These are phyloP conservation scores for Venturiaceae sp. DNA, from an alignment of 2,329 filamentous ascomycete genomes.

Conservation along the genomic window DNA sequence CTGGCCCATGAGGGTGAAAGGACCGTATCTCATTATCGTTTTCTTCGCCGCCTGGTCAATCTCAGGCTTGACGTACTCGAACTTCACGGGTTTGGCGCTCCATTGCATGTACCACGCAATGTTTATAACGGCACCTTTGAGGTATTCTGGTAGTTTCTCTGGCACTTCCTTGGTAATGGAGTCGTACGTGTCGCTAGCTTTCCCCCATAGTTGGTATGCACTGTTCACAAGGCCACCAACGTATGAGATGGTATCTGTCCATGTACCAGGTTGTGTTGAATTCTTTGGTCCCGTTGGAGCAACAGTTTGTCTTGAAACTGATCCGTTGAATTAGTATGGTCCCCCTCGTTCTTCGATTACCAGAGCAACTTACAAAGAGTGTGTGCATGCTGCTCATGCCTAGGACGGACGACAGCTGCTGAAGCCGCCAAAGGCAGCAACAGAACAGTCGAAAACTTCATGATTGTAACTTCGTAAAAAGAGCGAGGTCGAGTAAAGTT, in stretches of 20 bases:
- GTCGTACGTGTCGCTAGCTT: neutral
- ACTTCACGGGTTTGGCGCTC: neutral
- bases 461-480: neutral
- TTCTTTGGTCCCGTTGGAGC: neutral
- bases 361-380: neutral
- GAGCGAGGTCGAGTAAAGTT: neutral
- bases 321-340: neutral
- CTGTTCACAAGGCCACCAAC: neutral
- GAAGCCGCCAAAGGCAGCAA: neutral
- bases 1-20: neutral
- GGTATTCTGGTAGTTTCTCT: neutral
- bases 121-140: neutral
- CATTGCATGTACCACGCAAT: conserved; percentile 2
- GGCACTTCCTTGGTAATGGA: neutral
- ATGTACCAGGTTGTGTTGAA: neutral
- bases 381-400: neutral
- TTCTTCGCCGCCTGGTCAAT: conserved; percentile 1
- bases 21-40: neutral
- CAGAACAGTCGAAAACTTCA: neutral
- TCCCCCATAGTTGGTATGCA: neutral
- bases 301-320: neutral
- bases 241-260: neutral
- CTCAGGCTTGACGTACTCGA: neutral
- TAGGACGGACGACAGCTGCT: neutral
- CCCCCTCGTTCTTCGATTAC: neutral